Evolutionary conservation across 2,329 filamentous ascomycete genomes (phyloP).

Genomic region (Ascochyta lentis): DNA sequence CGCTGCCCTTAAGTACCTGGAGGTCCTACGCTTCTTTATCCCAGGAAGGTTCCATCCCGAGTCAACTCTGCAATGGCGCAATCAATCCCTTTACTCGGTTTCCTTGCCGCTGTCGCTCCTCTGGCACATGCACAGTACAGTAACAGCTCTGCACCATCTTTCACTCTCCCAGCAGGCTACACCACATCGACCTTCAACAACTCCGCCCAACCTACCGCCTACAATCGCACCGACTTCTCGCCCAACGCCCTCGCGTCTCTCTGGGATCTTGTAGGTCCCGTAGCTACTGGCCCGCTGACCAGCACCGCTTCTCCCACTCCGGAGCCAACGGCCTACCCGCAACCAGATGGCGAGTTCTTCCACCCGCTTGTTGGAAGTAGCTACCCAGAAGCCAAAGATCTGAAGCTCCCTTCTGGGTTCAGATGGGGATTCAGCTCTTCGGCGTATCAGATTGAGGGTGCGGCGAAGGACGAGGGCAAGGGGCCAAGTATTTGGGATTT

Average conservation of each 20-base stretch:
- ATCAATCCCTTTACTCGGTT: conserved; percentile 19
- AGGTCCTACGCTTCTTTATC: background rate
- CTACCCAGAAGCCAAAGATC: conserved; percentile 38
- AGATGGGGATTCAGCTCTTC: conserved; percentile 52
- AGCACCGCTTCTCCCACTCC: conserved; percentile 53
- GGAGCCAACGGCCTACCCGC: conserved; percentile 50
- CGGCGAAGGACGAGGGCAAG: conserved; percentile 52
- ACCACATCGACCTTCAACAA: conserved; percentile 50
- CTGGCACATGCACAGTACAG: conserved; percentile 6
- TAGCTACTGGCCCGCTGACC: conserved; percentile 52
- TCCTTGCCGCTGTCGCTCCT: conserved; percentile 26
- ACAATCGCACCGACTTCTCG: conserved; percentile 55
- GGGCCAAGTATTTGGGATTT: conserved; percentile 55
- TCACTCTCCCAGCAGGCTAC: conserved; percentile 44
- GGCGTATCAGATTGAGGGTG: conserved; percentile 54
- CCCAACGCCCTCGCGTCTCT: conserved; percentile 55
- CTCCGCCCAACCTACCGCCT: conserved; percentile 53
- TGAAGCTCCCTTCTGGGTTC: conserved; percentile 53
- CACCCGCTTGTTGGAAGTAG: conserved; percentile 53
- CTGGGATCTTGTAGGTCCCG: conserved; percentile 55
- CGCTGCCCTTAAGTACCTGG: conserved; percentile 1
- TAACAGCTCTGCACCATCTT: conserved; percentile 26
- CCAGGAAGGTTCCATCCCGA: background rate
- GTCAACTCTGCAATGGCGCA: conserved; percentile 28
- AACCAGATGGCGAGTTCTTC: conserved; percentile 46